Evolutionary conservation across 2,329 filamentous ascomycete genomes (phyloP).

Genomic region (Teratosphaeriaceae sp.): DNA sequence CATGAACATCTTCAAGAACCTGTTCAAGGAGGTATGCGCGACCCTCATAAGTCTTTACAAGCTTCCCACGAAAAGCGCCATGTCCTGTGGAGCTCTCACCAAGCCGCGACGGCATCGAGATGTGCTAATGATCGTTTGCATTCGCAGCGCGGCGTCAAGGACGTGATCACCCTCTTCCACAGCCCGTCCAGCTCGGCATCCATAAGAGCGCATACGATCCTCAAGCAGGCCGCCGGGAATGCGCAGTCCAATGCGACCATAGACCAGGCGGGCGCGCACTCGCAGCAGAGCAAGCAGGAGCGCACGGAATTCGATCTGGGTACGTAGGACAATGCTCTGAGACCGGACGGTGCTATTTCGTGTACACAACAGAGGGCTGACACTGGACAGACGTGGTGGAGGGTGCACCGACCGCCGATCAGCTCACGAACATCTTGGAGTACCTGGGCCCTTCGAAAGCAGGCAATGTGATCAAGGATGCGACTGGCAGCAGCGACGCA

Average conservation of each 20-base stretch:
- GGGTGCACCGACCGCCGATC: constrained; percentile 69
- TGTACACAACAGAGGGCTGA: neutral
- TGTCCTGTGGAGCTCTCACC: neutral
- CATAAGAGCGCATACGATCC: constrained; percentile 62
- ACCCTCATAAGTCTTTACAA: constrained; percentile 1
- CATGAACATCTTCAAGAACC: constrained; percentile 40
- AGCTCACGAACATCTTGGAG: constrained; percentile 75
- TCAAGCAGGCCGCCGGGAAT: constrained; percentile 72
- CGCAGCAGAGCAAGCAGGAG: constrained; percentile 52
- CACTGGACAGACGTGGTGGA: constrained; percentile 63
- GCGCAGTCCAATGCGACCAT: constrained; percentile 61
- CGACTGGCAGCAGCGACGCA: constrained; percentile 68
- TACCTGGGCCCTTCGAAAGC: constrained; percentile 63
- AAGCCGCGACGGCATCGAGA: neutral
- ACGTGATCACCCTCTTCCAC: constrained; percentile 96
- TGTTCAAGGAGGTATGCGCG: constrained; percentile 40
- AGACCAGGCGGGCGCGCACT: constrained; percentile 65
- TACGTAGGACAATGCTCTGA: constrained; percentile 21
- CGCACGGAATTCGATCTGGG: constrained; percentile 70
- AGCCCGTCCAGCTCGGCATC: constrained; percentile 69
- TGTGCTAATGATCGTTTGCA: neutral
- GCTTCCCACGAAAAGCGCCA: neutral
- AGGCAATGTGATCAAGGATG: constrained; percentile 65
- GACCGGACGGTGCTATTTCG: too few species aligned
- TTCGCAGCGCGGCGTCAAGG: constrained; percentile 43